phyloP scores from a whole-genome alignment of 2,329 filamentous ascomycete genomes.

The Colletotrichum sp. region DNA sequence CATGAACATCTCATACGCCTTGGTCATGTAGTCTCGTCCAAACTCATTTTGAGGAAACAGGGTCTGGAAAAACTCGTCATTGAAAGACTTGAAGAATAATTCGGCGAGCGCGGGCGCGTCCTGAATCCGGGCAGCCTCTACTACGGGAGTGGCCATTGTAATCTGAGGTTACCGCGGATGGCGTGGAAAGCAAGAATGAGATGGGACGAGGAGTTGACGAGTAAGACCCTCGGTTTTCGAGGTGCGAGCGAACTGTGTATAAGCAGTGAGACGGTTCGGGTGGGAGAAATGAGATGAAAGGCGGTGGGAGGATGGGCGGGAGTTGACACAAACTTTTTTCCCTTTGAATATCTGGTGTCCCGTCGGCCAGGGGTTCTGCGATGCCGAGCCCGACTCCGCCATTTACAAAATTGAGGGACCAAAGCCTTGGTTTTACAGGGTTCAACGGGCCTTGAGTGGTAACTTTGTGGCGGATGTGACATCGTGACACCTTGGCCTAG shows the following conservation, averaged over 20 bases:
- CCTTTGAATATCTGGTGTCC: background rate
- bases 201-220: background rate
- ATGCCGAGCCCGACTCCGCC: background rate
- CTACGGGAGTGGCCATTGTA: background rate
- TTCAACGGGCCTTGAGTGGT: background rate
- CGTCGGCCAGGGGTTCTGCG: background rate
- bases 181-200: background rate
- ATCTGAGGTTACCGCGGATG: background rate
- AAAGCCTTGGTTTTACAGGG: background rate
- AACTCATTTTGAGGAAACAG: constrained; percentile 15
- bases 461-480: background rate
- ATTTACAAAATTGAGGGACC: background rate
- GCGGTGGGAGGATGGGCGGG: background rate
- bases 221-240: background rate
- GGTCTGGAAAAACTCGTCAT: constrained; percentile 12
- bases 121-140: background rate
- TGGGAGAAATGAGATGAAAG: background rate
- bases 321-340: background rate
- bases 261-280: background rate
- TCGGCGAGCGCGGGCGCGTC: constrained; percentile 13
- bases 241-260: background rate
- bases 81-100: constrained; percentile 18
- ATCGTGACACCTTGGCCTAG: background rate
- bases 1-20: constrained; percentile 5
- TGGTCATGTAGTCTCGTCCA: constrained; percentile 9